phyloP scores from a whole-genome alignment of 2,329 filamentous ascomycete species.

The Fonsecaea pedrosoi region DNA sequence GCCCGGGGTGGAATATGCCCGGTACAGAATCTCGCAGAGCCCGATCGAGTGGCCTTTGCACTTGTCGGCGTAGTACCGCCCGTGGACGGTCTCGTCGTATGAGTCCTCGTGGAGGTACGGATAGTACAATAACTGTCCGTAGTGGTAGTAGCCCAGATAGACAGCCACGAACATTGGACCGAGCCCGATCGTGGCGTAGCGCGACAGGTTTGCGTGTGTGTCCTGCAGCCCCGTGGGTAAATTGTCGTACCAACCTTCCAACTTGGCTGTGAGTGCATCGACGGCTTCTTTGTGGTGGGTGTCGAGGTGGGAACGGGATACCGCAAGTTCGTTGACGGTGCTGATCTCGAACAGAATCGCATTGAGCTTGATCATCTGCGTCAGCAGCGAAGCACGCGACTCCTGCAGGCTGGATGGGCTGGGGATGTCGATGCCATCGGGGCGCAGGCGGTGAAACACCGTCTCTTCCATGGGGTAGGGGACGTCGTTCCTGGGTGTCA shows the following conservation, averaged over 20 bases:
- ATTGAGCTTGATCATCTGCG: slow-evolving; percentile 50
- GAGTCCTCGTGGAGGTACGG: slow-evolving; percentile 51
- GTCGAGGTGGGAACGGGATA: slow-evolving; percentile 31
- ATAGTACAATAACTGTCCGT: slow-evolving; percentile 57
- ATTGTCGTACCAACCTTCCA: slow-evolving; percentile 48
- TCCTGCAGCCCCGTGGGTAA: slow-evolving; percentile 49
- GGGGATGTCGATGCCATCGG: slow-evolving; percentile 15
- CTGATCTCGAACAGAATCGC: slow-evolving; percentile 52
- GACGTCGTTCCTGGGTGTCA: slow-evolving; percentile 41
- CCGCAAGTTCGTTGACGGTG: slow-evolving; percentile 47
- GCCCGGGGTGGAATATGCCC: slow-evolving; percentile 46
- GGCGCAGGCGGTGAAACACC: slow-evolving; percentile 42
- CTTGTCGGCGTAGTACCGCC: slow-evolving; percentile 46
- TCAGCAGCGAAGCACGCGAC: slow-evolving; percentile 25
- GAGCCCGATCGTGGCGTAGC: slow-evolving; percentile 49
- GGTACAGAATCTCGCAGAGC: slow-evolving; percentile 52
- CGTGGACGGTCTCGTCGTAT: slow-evolving; percentile 21
- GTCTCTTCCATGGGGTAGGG: slow-evolving; percentile 50
- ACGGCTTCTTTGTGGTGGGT: slow-evolving; percentile 36
- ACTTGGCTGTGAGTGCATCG: slow-evolving; percentile 43
- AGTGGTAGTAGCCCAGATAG: slow-evolving; percentile 57
- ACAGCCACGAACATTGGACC: slow-evolving; percentile 55
- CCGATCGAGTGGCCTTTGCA: slow-evolving; percentile 51
- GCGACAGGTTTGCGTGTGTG: slow-evolving; percentile 49
- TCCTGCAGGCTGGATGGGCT: slow-evolving; percentile 24